Percentiles rank a stretch among this genome's conserved stretches.
These are phyloP conservation scores for Leucocoprinus leucothites DNA, from an alignment of 768 basidiomycete genomes.

Conservation along the genomic window DNA sequence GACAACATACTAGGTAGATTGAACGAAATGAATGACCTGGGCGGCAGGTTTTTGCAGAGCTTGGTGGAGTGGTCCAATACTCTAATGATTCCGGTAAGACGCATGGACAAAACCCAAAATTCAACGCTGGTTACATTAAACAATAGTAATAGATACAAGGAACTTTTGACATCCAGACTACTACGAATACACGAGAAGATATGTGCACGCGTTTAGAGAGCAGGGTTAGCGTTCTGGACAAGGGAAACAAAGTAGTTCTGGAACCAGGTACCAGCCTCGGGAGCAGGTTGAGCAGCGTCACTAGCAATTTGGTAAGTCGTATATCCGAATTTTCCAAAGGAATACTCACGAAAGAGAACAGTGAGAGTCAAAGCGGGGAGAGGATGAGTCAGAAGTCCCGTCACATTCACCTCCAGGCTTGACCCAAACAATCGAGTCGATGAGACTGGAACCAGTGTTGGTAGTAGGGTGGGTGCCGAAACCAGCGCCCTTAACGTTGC, in stretches of 20 bases:
- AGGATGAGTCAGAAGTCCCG: conserved; percentile 54
- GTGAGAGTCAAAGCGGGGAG: conserved; percentile 50
- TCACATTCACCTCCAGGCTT: conserved; percentile 70
- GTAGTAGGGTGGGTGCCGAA: conserved; percentile 59
- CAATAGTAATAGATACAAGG: conserved; percentile 3
- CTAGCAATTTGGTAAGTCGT: conserved; percentile 23
- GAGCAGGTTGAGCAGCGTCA: conserved; percentile 53
- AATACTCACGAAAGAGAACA: conserved; percentile 45
- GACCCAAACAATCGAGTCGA: conserved; percentile 64
- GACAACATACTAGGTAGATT: no score
- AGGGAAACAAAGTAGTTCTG: conserved; percentile 62
- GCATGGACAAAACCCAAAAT: not conserved
- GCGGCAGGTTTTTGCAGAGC: no score
- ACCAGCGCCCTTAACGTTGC: conserved; percentile 63
- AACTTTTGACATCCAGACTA: conserved; percentile 3
- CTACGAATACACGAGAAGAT: not conserved
- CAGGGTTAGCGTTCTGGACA: conserved; percentile 50
- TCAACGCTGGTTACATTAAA: not conserved
- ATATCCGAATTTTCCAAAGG: not conserved
- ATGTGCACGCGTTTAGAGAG: conserved; percentile 36
- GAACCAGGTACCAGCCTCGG: conserved; percentile 68
- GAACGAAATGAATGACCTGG: no score
- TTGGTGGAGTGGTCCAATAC: no score
- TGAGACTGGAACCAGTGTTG: conserved; percentile 48
- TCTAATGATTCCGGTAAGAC: no score